Evolutionary conservation across 1,284 basidiomycete genomes (phyloP), one percentile per base, ranked within the genome.

Genomic region (Serendipita sp.): DNA sequence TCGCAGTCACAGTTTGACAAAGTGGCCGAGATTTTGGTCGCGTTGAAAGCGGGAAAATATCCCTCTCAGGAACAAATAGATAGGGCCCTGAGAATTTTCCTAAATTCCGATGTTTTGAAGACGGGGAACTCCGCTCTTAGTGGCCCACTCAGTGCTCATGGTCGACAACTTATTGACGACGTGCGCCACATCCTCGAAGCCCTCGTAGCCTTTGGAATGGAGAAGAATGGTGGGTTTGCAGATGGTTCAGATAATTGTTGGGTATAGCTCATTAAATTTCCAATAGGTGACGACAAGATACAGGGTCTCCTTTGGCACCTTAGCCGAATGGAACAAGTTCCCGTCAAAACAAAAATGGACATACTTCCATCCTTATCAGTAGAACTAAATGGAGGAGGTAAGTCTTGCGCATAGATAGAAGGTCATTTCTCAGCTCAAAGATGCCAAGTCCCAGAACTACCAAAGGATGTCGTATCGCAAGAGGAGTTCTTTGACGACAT

Each of bases 31-130:
- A 67, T 75, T 5, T 62, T 78, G 4, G 76, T 72, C 3, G 78
- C 77, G 26, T 53, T 80, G 12, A 73, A 74, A 30, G 70, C 76
- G 15, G 77, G 78, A 15, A 80, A 81, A 64, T 69, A 80, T 6
- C 79, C 79, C 8, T 76, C 77, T 1, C 77, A 79, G 66, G 71
- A 73, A 17, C 80, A 82, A 66, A 60, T 78, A 5, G 71, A 74
- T 35, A 45, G 49, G 0, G 68, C 73, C n/a, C 60, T 79, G 13
- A 71, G 71, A 58, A 61, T 49, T 3, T 47, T 75, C 0, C 67
- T 79, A 45, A 67, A 66, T 3, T 77, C 77, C 1, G 71, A 73
- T 26, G 15, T 77, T 3, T 68, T 80, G 26, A 45, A 62, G n/a
- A 64, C 64, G n/a, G 67, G 67, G 26, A 64, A 66, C 8, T 43